These are phyloP conservation scores for Solanum pennellii DNA, from an alignment of 257 asterid species.

Conservation along the genomic window DNA sequence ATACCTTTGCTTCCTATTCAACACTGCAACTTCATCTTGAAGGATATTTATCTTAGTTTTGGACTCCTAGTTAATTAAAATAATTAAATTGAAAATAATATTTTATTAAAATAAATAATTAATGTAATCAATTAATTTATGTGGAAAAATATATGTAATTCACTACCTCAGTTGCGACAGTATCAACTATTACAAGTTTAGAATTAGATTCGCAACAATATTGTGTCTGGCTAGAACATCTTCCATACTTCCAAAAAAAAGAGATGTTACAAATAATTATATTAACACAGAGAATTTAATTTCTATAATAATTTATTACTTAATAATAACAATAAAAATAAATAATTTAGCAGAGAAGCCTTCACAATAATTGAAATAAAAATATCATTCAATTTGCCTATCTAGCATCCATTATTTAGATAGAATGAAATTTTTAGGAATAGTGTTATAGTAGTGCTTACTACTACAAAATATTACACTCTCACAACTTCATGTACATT, in stretches of 20 bases:
- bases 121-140: not conserved
- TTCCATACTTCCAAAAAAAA: constrained; percentile 38
- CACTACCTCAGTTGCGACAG: constrained; percentile 23
- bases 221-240: constrained; percentile 40
- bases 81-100: not conserved
- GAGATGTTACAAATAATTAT: not conserved
- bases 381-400: too few species aligned
- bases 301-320: too few species aligned
- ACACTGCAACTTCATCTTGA: constrained; percentile 34
- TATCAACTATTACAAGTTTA: constrained; percentile 18
- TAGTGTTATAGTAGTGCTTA: too few species aligned
- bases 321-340: too few species aligned
- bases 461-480: too few species aligned
- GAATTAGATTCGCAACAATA: not conserved
- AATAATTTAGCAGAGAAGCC: too few species aligned
- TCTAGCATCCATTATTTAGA: too few species aligned
- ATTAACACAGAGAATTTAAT: not conserved
- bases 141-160: not conserved
- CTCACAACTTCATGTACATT: too few species aligned
- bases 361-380: too few species aligned
- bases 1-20: constrained; percentile 33
- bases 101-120: not conserved
- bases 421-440: too few species aligned
- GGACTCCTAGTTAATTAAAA: not conserved
- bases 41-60: constrained; percentile 23